These are phyloP conservation scores for Mucor piriformis DNA, from an alignment of 371 early-diverging fungal species.

Conservation along the genomic window DNA sequence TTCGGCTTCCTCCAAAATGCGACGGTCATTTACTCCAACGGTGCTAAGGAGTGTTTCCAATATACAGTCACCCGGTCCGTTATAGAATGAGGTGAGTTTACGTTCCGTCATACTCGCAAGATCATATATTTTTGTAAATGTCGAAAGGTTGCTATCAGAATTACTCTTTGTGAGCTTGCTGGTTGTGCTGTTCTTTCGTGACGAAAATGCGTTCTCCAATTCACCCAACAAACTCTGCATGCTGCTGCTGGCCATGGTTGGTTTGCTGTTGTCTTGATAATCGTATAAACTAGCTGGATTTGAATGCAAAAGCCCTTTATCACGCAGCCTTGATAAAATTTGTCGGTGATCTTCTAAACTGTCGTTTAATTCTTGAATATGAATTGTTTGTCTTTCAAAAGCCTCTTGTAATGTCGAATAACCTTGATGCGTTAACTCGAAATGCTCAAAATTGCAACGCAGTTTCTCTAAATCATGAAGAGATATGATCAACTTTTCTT, in stretches of 20 bases:
- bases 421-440: conserved; percentile 27
- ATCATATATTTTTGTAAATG: conserved; percentile 16
- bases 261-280: not conserved
- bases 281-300: conserved; percentile 5
- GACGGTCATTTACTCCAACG: conserved; percentile 27
- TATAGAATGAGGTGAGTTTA: conserved; percentile 35
- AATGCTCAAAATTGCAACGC: conserved; percentile 30
- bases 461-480: conserved; percentile 28
- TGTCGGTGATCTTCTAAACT: conserved; percentile 42
- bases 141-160: conserved; percentile 1
- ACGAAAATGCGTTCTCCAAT: conserved; percentile 22
- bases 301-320: conserved; percentile 21
- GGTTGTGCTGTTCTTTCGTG: not conserved
- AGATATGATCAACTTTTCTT: conserved; percentile 26
- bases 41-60: conserved; percentile 26
- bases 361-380: conserved; percentile 35
- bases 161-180: not conserved
- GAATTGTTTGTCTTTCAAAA: conserved; percentile 26
- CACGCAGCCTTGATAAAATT: conserved; percentile 17
- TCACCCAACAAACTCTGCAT: conserved; percentile 24
- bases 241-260: not conserved
- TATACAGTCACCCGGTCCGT: conserved; percentile 37
- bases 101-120: conserved; percentile 34
- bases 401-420: conserved; percentile 31
- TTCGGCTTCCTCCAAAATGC: conserved; percentile 29